Base-by-base conservation (phyloP, 2,329 filamentous ascomycete genomes). In the Penicillium sp. region DNA sequence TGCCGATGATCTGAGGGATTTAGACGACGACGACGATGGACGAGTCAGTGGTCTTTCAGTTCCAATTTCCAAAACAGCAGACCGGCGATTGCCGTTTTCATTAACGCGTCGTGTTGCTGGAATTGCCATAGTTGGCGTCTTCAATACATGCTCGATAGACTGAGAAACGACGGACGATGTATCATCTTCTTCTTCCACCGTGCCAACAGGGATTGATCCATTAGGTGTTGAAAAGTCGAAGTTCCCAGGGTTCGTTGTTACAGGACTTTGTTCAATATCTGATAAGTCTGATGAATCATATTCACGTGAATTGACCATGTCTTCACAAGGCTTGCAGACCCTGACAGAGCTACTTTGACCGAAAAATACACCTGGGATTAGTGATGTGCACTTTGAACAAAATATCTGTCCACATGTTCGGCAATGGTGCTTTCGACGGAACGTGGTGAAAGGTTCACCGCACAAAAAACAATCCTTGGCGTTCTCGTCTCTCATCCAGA, bases 401-500 rank as follows among this genome's bases (percentile, higher is more conserved):
- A 99, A 99, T 46, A 99, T 99, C 67, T 96, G 96, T n/a, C 94
- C 94, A 69, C 94, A 99, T 0, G 83, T 83, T 60, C 95, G 86
- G 71, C 94, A 99, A 72, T 99, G 94, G 71, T 99, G 94, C 69
- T 99, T 99, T 62, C 94, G 85, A 58, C 94, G 84, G 69, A 97
- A 97, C 1, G 93, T 94, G 0, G 91, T 91, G 68, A 99, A 99
- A 1, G 89, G 83, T 58, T 90, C 88, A 46, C 90, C 90, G 66
- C 94, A 99, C 46, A 90, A 84, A 69, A 97, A 99, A 68, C 94
- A 99, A 65, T 97, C 93, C 69, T 96, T 97, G 59, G 93, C 95
- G 61, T 95, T 97, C 68, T 97, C 94, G 69, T 99, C 94, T 59
- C 91, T 90, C 94, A 99, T 99, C 94, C 93, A 97, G 65, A 96